Evolutionary conservation across 2,329 filamentous ascomycete genomes (phyloP).

Genomic region (Monosporascus sp.): DNA sequence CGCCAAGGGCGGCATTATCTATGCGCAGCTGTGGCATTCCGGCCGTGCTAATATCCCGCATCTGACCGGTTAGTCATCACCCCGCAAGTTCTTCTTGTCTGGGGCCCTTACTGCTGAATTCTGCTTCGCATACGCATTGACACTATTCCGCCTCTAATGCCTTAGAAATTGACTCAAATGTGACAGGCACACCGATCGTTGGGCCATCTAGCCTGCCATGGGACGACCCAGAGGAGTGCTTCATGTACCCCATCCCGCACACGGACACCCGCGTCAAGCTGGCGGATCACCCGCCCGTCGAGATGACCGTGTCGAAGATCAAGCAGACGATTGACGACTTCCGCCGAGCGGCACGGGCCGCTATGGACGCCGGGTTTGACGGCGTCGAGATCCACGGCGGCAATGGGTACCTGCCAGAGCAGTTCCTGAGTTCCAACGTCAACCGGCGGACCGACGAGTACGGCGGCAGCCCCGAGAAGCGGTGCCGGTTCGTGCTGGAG

Average conservation of each 20-base stretch:
- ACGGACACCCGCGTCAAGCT: slow-evolving; percentile 7
- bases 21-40: slow-evolving; percentile 55
- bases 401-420: slow-evolving; percentile 17
- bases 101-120: too few relatives aligned
- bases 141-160: too few relatives aligned
- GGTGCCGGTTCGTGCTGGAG: slow-evolving; percentile 26
- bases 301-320: slow-evolving; percentile 29
- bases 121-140: background rate
- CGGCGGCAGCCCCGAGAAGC: slow-evolving; percentile 25
- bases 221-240: background rate
- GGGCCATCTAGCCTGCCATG: background rate
- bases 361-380: slow-evolving; percentile 41
- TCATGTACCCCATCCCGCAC: slow-evolving; percentile 1
- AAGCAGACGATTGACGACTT: slow-evolving; percentile 20
- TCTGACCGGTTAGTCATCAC: slow-evolving; percentile 6
- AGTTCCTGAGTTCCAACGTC: slow-evolving; percentile 17
- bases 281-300: slow-evolving; percentile 31
- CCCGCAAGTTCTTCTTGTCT: too few relatives aligned
- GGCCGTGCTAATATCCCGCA: slow-evolving; percentile 37
- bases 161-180: background rate
- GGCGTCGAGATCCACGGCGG: slow-evolving; percentile 35
- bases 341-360: slow-evolving; percentile 15
- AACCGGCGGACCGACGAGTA: slow-evolving; percentile 27
- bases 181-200: background rate
- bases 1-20: slow-evolving; percentile 52